Evolutionary conservation across 495 filamentous ascomycete species (phyloP).

Genomic region (Neurospora sp.): DNA sequence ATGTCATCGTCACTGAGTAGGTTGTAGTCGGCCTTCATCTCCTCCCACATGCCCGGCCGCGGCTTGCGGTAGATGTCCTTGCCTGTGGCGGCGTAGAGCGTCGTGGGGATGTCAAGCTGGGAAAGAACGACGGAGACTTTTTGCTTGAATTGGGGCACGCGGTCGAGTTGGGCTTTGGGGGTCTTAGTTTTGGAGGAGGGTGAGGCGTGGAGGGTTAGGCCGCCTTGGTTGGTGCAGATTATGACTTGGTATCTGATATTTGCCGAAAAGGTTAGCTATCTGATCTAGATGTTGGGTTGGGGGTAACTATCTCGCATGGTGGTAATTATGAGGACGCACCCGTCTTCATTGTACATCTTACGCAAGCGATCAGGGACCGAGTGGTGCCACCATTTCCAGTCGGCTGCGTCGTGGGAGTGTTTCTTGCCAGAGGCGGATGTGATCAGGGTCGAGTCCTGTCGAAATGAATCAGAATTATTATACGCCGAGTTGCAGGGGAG

Average conservation of each 20-base stretch:
- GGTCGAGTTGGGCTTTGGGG: constrained; percentile 50
- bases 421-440: constrained; percentile 68
- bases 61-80: constrained; percentile 81
- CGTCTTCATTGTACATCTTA: constrained; percentile 53
- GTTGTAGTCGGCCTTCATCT: constrained; percentile 65
- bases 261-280: neutral
- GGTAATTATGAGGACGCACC: constrained; percentile 34
- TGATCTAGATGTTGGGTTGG: too few relatives aligned
- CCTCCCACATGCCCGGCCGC: constrained; percentile 78
- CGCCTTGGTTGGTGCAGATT: constrained; percentile 82
- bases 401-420: constrained; percentile 56
- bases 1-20: constrained; percentile 49
- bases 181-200: constrained; percentile 51
- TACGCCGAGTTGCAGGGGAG: neutral
- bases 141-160: constrained; percentile 66
- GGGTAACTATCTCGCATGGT: too few relatives aligned
- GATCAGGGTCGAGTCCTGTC: constrained; percentile 81
- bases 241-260: constrained; percentile 58
- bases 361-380: constrained; percentile 56
- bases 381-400: constrained; percentile 94
- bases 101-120: constrained; percentile 65
- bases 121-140: constrained; percentile 60
- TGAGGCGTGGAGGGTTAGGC: constrained; percentile 62
- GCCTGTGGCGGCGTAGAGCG: constrained; percentile 74
- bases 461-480: neutral